Base-by-base conservation (phyloP, 345 rosid species). In the Eucalyptus regnans region DNA sequence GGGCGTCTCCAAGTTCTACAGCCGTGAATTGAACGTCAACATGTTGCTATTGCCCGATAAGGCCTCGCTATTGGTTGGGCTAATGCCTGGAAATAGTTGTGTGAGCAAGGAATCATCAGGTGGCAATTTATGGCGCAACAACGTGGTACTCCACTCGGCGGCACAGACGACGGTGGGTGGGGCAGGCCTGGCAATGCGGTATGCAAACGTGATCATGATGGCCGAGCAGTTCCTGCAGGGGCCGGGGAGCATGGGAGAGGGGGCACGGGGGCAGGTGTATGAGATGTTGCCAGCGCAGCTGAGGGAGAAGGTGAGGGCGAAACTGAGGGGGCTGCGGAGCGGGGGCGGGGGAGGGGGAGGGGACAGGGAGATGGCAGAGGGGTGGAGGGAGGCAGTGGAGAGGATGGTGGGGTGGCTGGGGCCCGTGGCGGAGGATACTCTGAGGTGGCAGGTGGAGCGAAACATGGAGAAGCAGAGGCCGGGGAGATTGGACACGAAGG, bases 401-500 rank as follows among this genome's bases (percentile, higher is more conserved):
- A 92, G 88, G 51, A 87, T 94, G 86, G 62, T 93, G 91, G 49
- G 29, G 90, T 94, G 95, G 96, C 79, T 94, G 90, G 93, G 64
- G 12, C 95, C 95, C 1, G 54, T 95, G 89, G 95, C 95, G 23
- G 91, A 89, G 2, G 95, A 95, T 44, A 95, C 95, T 25, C 37
- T 94, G 91, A 90, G 88, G 90, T 95, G 96, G 96, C 93, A 93
- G 76, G 89, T 89, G 56, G 95, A 94, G 76, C 89, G 95, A 93
- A 90, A 89, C 41, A 11, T 92, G 88, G 95, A 94, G 94, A 91
- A 90, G 88, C 95, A 92, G 90, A 91, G 46, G 54, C 87, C 93
- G 7, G 94, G 49, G 18, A 51, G 20, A 49, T 31, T 54, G 46
- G 87, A 92, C 49, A 71, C 90, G n/a, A 90, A 86, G 88, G 92